Conservation (phyloP, 371 early-diverging fungal species). For the Coemansia sp. region DNA sequence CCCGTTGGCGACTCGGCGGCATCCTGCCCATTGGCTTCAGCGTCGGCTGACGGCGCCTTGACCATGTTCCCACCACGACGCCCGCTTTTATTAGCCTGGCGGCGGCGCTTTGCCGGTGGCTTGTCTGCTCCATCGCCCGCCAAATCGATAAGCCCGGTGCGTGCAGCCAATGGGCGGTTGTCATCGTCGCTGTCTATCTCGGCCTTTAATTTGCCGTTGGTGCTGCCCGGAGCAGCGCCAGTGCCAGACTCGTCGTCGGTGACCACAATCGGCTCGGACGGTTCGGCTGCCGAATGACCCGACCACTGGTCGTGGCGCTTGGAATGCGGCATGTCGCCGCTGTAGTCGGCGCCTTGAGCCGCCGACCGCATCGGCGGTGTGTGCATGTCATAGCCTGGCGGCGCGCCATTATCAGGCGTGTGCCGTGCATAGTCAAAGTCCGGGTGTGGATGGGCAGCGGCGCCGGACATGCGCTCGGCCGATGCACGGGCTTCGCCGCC, state of each 20-base stretch:
- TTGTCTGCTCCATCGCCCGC: conserved; percentile 1
- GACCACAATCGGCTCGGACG: conserved; percentile 11
- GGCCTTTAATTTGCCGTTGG: neutral
- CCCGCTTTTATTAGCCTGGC: conserved; percentile 11
- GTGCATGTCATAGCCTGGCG: conserved; percentile 13
- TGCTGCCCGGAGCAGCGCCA: neutral
- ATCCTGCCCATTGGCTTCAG: neutral
- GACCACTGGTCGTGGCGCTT: conserved; percentile 11
- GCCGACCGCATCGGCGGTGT: conserved; percentile 12
- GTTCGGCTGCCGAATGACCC: neutral
- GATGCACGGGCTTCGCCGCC: conserved; percentile 14
- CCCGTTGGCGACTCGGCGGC: neutral
- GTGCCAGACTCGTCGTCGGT: conserved; percentile 19
- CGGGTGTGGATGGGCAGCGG: neutral
- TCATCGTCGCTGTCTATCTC: conserved; percentile 33
- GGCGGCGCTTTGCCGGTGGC: conserved; percentile 27
- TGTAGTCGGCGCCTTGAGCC: conserved; percentile 10
- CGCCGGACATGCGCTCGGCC: neutral
- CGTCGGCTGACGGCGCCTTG: conserved; percentile 9
- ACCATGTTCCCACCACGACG: conserved; percentile 17
- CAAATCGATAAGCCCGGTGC: conserved; percentile 9
- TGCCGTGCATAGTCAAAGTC: conserved; percentile 9
- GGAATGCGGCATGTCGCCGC: conserved; percentile 4
- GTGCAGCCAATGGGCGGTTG: conserved; percentile 29
- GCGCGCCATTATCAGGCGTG: conserved; percentile 5